phyloP scores from a whole-genome alignment of 305 asterid genomes.

The Solanum hybrid region DNA sequence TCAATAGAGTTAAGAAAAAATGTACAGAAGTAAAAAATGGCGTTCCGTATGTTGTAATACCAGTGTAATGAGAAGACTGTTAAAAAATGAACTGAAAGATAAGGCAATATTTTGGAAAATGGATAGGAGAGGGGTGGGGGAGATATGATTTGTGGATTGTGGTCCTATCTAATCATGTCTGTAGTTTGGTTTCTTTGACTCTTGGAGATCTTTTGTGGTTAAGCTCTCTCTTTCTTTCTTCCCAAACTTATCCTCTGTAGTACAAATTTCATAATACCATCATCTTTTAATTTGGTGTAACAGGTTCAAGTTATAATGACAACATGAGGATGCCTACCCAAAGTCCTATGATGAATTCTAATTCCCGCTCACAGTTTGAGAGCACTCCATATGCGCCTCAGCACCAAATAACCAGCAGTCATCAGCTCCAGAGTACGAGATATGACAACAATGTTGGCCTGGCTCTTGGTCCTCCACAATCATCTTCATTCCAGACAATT shows the following conservation, averaged over 20 bases:
- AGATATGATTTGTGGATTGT: background rate
- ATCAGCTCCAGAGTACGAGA: conserved; percentile 22
- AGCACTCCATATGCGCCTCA: conserved; percentile 27
- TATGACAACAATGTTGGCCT: conserved; percentile 38
- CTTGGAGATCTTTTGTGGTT: background rate
- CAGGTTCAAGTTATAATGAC: conserved; percentile 51
- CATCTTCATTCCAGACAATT: conserved; percentile 42
- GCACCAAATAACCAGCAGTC: conserved; percentile 24
- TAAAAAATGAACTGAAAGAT: background rate
- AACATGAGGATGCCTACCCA: conserved; percentile 36
- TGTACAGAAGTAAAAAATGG: background rate
- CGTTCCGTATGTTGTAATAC: background rate
- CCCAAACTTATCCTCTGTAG: background rate
- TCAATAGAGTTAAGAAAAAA: background rate
- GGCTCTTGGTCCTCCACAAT: conserved; percentile 69
- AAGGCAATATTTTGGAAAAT: background rate
- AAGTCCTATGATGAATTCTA: conserved; percentile 32
- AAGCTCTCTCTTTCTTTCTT: background rate
- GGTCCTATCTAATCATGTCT: background rate
- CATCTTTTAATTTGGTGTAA: background rate
- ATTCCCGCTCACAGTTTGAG: conserved; percentile 35
- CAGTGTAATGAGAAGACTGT: background rate
- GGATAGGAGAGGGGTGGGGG: background rate
- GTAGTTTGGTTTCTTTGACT: background rate
- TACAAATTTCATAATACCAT: background rate